Evolutionary conservation across 495 filamentous ascomycete species (phyloP), one percentile per base, ranked within the genome.

Genomic region (Elaphomyces granulatus): DNA sequence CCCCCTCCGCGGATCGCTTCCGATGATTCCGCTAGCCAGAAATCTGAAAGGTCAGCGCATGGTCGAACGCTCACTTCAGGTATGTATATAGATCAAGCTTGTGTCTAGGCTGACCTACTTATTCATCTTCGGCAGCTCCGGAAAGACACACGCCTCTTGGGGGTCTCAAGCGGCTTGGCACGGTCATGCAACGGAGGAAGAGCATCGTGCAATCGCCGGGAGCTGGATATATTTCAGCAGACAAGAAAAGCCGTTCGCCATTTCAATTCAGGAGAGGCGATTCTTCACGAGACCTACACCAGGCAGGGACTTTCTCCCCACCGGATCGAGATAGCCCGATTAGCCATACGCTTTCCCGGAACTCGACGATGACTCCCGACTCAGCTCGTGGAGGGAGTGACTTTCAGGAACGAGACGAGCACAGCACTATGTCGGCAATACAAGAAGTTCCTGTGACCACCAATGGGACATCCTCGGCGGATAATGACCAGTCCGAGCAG

Each of bases 121-220:
- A 10, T 20, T 6, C 23, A 3, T 20, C 45, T 6, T 32, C 35
- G 8, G 6, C 30, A 55, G 58, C 37, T 23, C 4, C 15, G 28
- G 6, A 28, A 28, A 53, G 56, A 17, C 60, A 58, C 31, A 63
- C 60, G 15, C 67, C 50, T 58, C 66, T 68, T 17, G 60, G 66
- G 15, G 60, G 71, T 3, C 62, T 84, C 9, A 77, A 77, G 49
- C 72, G 81, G 38, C 68, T 88, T 30, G 83, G 83, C 4, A 88
- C 83, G n/a, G 83, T 88, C 55, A 74, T 88, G 49, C 76, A 76
- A 32, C 64, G 80, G 9, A 63, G 80, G 45, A 66, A 66, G 50
- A 67, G 67, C 32, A 49, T 67, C 32, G 61, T 63, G 9, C 45
- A 56, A 23, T 55, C 60, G 15, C 55, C 60, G 23, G 50, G 51